Percentiles rank a stretch among this genome's conserved stretches.
Conservation (phyloP, 2,329 filamentous ascomycete species). For the Penicillium brevicompactum region DNA sequence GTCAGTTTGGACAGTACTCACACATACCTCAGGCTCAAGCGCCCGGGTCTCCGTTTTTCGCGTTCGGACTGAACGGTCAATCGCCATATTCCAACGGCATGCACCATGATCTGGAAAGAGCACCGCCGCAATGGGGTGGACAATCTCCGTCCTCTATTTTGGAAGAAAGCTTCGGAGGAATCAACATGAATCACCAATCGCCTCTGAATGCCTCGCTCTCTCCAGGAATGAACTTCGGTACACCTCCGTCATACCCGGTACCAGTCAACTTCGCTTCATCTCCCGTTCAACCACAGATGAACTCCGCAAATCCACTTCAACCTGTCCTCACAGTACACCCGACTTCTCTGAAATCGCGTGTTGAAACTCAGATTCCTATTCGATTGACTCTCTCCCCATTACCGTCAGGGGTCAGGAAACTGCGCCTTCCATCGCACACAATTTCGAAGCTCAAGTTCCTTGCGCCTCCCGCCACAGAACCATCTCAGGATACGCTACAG, state of each 20-base stretch:
- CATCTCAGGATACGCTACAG: constrained; percentile 73
- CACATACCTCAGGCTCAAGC: constrained; percentile 23
- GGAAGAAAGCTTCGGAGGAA: constrained; percentile 49
- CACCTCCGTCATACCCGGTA: constrained; percentile 35
- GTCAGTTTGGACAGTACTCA: constrained; percentile 1
- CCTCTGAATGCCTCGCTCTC: constrained; percentile 42
- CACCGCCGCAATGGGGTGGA: constrained; percentile 41
- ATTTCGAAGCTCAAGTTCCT: constrained; percentile 94
- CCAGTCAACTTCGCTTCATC: constrained; percentile 40
- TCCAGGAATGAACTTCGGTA: constrained; percentile 40
- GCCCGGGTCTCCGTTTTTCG: constrained; percentile 34
- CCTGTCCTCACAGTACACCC: constrained; percentile 63
- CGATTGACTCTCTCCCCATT: constrained; percentile 76
- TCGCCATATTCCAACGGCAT: constrained; percentile 40
- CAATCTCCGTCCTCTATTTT: constrained; percentile 47
- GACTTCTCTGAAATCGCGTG: constrained; percentile 79
- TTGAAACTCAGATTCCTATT: constrained; percentile 95
- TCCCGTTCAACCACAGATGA: constrained; percentile 27
- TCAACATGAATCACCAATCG: constrained; percentile 48
- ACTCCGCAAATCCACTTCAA: constrained; percentile 36
- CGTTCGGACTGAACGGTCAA: constrained; percentile 38
- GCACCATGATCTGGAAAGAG: constrained; percentile 31
- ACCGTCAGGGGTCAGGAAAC: constrained; percentile 72
- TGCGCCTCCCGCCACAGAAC: constrained; percentile 68
- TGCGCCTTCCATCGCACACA: constrained; percentile 85